Base-by-base conservation (phyloP, 768 basidiomycete species). In the Amyloporia xantha region DNA sequence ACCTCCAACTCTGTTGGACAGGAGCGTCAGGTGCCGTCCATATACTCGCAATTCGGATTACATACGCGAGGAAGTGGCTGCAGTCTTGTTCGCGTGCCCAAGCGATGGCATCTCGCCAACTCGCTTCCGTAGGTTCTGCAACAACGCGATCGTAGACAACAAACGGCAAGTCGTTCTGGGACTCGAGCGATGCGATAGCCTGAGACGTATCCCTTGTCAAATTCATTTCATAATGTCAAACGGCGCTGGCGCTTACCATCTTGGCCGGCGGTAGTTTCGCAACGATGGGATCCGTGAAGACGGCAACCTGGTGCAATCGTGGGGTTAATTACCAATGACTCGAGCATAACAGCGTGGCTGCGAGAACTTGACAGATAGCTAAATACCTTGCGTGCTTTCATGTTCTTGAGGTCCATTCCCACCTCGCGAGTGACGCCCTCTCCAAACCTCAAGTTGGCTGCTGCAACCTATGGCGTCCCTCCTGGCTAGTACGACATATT, bases 391-490 rank as follows among this genome's bases (percentile, higher is more conserved):
- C 80, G 78, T 5, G 92, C 91, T 49, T 84, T 86, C 87, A 91
- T 86, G 69, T 94, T 94, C 75, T 86, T 87, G 58, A 94, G 75
- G 66, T 93, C 92, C 86, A 93, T 91, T 27, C 91, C 92, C 24
- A 94, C 86, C 66, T 94, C 91, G 33, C 75, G 74, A 3, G 91
- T 93, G 28, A 91, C 92, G 25, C 91, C 91, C 53, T 91, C 85
- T 1, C 91, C 91, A 59, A 94, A 95, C 43, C 91, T 73, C 52
- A 95, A 67, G 65, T 94, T 91, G 36, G 86, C 82, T 4, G 92
- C 91, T 11, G 91, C 85, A 38, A 92, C 81, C 87, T 90, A 50
- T 20, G 42, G 24, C 39, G 2, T 3, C 23, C 6, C 15, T 1
- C 13, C 27, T 44, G 38, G 13, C 12, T 21, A 48, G 21, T 13